Conservation (phyloP, 75 land plant species). For the Azolla pinnata region DNA sequence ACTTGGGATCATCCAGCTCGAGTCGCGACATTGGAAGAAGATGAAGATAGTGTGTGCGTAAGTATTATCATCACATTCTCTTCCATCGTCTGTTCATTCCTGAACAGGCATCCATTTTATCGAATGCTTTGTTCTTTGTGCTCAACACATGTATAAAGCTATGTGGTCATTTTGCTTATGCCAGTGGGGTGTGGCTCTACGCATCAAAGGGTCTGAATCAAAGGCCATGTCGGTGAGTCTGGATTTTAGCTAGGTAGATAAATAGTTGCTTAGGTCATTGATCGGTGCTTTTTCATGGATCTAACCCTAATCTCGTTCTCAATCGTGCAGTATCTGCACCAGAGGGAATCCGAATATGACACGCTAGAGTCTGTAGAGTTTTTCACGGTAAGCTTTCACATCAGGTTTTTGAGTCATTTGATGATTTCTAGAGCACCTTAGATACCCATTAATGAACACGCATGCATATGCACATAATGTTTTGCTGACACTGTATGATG, state of each 20-base stretch:
- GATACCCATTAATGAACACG: too few species aligned
- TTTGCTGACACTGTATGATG: background rate
- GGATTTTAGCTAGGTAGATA: too few species aligned
- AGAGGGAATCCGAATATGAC: conserved; percentile 91
- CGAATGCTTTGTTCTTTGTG: too few species aligned
- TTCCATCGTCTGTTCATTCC: too few species aligned
- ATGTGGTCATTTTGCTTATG: background rate
- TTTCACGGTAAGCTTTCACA: conserved; percentile 46
- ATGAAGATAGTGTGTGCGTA: conserved; percentile 73
- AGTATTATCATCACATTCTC: conserved; percentile 16
- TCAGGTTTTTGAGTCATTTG: background rate
- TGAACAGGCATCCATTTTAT: too few species aligned
- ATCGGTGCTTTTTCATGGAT: background rate
- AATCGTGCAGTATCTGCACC: conserved; percentile 65
- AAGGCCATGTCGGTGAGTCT: background rate
- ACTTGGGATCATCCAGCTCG: conserved; percentile 83
- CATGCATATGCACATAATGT: too few species aligned
- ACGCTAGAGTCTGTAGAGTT: conserved; percentile 53
- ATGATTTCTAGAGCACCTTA: too few species aligned
- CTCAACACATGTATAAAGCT: background rate
- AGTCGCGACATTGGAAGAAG: conserved; percentile 63
- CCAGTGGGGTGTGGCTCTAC: conserved; percentile 94
- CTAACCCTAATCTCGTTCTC: background rate
- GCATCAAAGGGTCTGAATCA: conserved; percentile 23
- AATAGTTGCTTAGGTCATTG: too few species aligned